phyloP scores from a whole-genome alignment of 2,329 filamentous ascomycete species.

The Aspergillus calidoustus region DNA sequence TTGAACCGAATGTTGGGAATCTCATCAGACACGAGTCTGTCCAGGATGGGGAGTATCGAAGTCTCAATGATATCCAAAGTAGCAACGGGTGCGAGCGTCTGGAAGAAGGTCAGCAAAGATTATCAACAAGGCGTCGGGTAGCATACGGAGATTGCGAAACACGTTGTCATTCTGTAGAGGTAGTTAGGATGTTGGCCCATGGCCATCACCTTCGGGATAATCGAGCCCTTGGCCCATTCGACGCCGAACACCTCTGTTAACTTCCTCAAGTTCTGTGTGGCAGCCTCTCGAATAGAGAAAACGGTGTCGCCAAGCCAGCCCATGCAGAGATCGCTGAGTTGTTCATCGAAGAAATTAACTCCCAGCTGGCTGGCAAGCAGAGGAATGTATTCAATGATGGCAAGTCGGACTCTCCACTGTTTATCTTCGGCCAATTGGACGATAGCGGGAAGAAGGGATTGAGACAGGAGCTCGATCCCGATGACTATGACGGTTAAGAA shows the following conservation, averaged over 20 bases:
- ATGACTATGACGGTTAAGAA: conserved; percentile 68
- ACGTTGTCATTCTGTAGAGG: conserved; percentile 99
- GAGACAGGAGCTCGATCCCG: conserved; percentile 93
- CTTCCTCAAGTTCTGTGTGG: conserved; percentile 97
- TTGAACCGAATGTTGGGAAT: conserved; percentile 99
- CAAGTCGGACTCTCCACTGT: conserved; percentile 96
- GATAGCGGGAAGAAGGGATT: conserved; percentile 95
- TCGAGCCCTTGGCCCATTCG: conserved; percentile 94
- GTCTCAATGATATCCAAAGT: conserved; percentile 90
- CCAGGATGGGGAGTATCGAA: conserved; percentile 93
- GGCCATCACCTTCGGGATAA: conserved; percentile 97
- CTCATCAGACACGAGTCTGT: conserved; percentile 89
- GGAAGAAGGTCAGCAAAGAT: conserved; percentile 30
- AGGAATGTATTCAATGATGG: conserved; percentile 99
- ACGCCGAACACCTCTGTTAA: conserved; percentile 98
- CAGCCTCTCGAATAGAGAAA: conserved; percentile 97
- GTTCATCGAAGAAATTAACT: conserved; percentile 97
- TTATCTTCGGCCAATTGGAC: conserved; percentile 98
- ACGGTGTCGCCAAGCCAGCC: conserved; percentile 98
- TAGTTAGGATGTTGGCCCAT: conserved; percentile 99
- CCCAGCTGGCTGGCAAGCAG: conserved; percentile 93
- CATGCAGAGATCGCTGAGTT: conserved; percentile 95
- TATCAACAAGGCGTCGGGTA: background rate
- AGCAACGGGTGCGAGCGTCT: conserved; percentile 94
- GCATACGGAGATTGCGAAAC: conserved; percentile 95